phyloP scores from a whole-genome alignment of 1,139 yeast species.

The Tardiomyces digboiensis region DNA sequence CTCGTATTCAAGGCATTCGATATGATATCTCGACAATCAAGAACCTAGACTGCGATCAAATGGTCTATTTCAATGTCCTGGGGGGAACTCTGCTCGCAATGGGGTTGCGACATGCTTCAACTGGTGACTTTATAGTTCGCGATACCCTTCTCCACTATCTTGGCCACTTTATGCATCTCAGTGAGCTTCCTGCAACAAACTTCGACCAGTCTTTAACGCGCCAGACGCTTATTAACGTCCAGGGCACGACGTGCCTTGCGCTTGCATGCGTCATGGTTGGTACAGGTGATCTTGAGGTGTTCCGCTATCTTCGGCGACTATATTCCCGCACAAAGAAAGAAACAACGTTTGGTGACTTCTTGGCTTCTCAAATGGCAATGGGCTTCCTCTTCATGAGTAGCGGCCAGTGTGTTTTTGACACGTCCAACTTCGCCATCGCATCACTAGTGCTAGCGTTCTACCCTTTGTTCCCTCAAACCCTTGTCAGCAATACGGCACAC shows the following conservation, averaged over 20 bases:
- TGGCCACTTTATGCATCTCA: constrained; percentile 51
- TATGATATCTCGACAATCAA: constrained; percentile 15
- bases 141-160: constrained; percentile 49
- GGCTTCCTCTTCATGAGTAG: constrained; percentile 90
- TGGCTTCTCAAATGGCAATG: constrained; percentile 74
- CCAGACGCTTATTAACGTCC: constrained; percentile 46
- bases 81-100: constrained; percentile 73
- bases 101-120: constrained; percentile 71
- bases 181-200: constrained; percentile 34
- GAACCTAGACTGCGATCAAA: constrained; percentile 48
- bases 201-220: constrained; percentile 57
- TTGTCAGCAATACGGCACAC: constrained; percentile 42
- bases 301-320: constrained; percentile 61
- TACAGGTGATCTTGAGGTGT: constrained; percentile 74
- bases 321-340: constrained; percentile 47
- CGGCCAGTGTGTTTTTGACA: constrained; percentile 77
- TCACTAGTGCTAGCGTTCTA: constrained; percentile 63
- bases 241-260: constrained; percentile 54
- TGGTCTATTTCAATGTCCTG: constrained; percentile 55
- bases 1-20: constrained; percentile 17
- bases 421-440: constrained; percentile 59
- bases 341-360: constrained; percentile 56
- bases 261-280: constrained; percentile 80
- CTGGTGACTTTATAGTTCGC: constrained; percentile 47
- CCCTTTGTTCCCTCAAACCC: constrained; percentile 53